A percentile compares a stretch with the other conserved stretches of the same genome.
Conservation (phyloP, 805 yeast genomes). For the Dipodascopsis uninucleata region DNA sequence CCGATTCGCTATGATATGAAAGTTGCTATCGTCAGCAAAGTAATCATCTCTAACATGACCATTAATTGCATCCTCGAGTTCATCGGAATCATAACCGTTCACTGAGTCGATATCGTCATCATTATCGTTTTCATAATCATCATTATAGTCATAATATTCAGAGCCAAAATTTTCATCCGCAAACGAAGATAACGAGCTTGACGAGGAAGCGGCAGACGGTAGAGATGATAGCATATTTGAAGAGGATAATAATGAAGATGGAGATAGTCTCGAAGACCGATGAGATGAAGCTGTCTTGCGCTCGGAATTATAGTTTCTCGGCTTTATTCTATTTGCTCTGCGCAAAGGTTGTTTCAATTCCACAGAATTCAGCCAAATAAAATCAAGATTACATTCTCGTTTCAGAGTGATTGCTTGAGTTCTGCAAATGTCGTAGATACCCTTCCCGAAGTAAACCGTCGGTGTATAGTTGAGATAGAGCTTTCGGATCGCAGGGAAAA, state of each 20-base stretch:
- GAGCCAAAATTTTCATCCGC: not conserved
- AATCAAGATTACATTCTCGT: constrained; percentile 11
- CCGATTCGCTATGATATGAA: constrained; percentile 15
- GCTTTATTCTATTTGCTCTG: no score
- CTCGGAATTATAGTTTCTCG: no score
- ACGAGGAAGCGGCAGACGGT: no score
- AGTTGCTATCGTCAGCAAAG: constrained; percentile 22
- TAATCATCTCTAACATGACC: constrained; percentile 19
- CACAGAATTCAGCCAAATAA: constrained; percentile 26
- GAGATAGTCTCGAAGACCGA: no score
- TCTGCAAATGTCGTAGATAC: constrained; percentile 21
- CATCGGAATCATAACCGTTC: constrained; percentile 2
- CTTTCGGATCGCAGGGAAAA: constrained; percentile 3
- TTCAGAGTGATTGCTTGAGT: constrained; percentile 19
- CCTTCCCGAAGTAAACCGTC: constrained; percentile 20
- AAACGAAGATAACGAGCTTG: no score
- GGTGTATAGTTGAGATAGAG: constrained; percentile 25
- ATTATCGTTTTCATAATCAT: constrained; percentile 5
- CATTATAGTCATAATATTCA: constrained; percentile 1
- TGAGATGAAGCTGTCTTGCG: no score
- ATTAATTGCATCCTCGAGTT: constrained; percentile 14
- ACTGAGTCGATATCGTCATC: no score
- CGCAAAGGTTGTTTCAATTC: constrained; percentile 19
- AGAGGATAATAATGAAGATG: no score
- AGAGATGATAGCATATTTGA: no score